Conservation (phyloP, 2,329 filamentous ascomycete genomes). For the Xylariaceae sp. region DNA sequence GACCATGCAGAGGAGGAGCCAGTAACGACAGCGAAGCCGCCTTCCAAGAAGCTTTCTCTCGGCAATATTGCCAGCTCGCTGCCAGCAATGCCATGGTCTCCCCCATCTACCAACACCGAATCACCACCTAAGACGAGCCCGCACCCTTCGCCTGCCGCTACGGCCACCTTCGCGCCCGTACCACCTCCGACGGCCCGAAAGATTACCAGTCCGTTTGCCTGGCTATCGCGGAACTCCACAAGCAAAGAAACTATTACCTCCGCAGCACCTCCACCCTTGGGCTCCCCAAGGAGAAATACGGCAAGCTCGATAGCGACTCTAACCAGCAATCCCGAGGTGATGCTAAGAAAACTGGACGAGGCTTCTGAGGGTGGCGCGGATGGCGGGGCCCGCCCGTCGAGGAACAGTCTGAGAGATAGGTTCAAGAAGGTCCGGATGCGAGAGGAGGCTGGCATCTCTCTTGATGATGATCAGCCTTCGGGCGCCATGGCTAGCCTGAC, state of each 20-base stretch:
- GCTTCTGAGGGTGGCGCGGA: constrained; percentile 45
- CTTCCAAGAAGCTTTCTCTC: constrained; percentile 52
- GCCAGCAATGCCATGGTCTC: constrained; percentile 66
- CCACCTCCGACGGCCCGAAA: constrained; percentile 50
- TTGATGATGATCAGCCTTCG: constrained; percentile 41
- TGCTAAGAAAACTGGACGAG: constrained; percentile 69
- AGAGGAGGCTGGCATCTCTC: constrained; percentile 57
- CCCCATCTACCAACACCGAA: constrained; percentile 38
- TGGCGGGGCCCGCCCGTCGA: constrained; percentile 37
- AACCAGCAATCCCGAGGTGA: constrained; percentile 74
- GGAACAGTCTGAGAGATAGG: constrained; percentile 66
- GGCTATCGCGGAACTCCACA: constrained; percentile 64
- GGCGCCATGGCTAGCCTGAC: constrained; percentile 23
- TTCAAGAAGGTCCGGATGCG: constrained; percentile 72
- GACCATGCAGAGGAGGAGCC: constrained; percentile 20
- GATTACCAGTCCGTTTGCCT: constrained; percentile 80
- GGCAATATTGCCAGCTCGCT: constrained; percentile 67
- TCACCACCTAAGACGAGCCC: constrained; percentile 39
- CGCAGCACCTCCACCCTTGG: constrained; percentile 34
- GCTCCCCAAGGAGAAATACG: constrained; percentile 61
- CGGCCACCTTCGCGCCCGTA: constrained; percentile 27
- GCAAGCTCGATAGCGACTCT: constrained; percentile 72
- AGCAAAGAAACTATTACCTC: constrained; percentile 46
- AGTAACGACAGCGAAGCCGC: constrained; percentile 27
- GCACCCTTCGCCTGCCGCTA: constrained; percentile 25